A percentile compares a stretch with the other conserved stretches of the same genome.
These are phyloP conservation scores for Pythium volutum DNA, from an alignment of 352 stramenopile genomes.

Conservation along the genomic window DNA sequence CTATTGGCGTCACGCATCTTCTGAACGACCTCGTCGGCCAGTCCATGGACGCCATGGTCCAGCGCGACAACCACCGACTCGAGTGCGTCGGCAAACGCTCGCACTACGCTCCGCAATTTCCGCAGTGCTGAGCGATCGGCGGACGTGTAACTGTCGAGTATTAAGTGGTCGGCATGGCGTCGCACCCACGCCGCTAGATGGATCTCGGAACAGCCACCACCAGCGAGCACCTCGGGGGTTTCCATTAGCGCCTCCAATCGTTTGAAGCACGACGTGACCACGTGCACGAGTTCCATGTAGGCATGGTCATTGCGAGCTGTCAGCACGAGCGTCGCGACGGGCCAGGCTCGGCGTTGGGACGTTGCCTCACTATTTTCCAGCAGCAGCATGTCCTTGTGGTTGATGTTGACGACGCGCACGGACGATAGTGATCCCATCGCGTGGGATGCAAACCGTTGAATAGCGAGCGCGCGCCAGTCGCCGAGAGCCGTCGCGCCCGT, in stretches of 20 bases:
- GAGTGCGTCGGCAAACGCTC: slow-evolving; percentile 16
- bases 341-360: slow-evolving; percentile 11
- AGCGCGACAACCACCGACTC: slow-evolving; percentile 11
- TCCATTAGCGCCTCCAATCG: slow-evolving; percentile 37
- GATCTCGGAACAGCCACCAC: slow-evolving; percentile 48
- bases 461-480: slow-evolving; percentile 34
- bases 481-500: slow-evolving; percentile 46
- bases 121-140: slow-evolving; percentile 1
- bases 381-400: slow-evolving; percentile 35
- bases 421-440: slow-evolving; percentile 44
- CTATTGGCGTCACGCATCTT: slow-evolving; percentile 30
- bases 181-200: slow-evolving; percentile 41
- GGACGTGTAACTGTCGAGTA: not conserved
- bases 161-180: slow-evolving; percentile 27
- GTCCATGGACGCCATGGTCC: slow-evolving; percentile 19
- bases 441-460: slow-evolving; percentile 5
- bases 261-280: slow-evolving; percentile 38
- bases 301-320: slow-evolving; percentile 32
- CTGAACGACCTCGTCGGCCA: slow-evolving; percentile 25
- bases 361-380: not conserved
- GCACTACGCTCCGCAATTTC: slow-evolving; percentile 8
- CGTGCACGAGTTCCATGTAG: slow-evolving; percentile 47
- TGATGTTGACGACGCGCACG: slow-evolving; percentile 32
- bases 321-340: slow-evolving; percentile 44
- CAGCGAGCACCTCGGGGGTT: slow-evolving; percentile 37